Percentiles rank a stretch among this genome's conserved stretches.
Conservation (phyloP, 1,284 basidiomycete species). For the Trichosporon coremiiforme region DNA sequence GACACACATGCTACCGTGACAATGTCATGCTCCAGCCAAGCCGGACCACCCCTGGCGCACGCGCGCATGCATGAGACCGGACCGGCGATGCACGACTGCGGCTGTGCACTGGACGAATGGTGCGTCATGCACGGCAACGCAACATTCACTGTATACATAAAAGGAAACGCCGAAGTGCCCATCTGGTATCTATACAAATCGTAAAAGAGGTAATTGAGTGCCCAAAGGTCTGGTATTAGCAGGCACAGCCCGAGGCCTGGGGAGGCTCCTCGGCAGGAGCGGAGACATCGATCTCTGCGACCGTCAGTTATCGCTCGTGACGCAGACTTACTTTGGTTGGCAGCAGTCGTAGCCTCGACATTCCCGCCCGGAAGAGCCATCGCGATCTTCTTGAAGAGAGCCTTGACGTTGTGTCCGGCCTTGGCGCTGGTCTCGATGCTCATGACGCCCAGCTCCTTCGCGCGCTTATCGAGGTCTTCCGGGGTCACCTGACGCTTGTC, state of each 20-base stretch:
- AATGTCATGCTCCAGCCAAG: background rate
- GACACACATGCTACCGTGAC: constrained; percentile 9
- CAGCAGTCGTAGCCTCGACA: constrained; percentile 65
- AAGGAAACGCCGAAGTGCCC: constrained; percentile 17
- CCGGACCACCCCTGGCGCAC: background rate
- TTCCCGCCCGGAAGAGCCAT: constrained; percentile 97
- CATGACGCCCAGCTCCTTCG: constrained; percentile 93
- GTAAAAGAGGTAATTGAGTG: constrained; percentile 10
- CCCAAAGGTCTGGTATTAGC: constrained; percentile 35
- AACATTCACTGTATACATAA: constrained; percentile 18
- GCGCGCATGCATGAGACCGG: background rate
- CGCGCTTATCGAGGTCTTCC: constrained; percentile 91
- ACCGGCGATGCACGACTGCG: background rate
- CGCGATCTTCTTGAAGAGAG: constrained; percentile 97
- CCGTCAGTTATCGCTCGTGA: background rate
- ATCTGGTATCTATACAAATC: constrained; percentile 19
- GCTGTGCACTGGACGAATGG: background rate
- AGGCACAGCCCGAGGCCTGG: constrained; percentile 53
- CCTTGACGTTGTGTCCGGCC: constrained; percentile 98
- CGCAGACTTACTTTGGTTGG: constrained; percentile 59
- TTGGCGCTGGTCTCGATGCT: constrained; percentile 99
- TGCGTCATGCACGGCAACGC: background rate
- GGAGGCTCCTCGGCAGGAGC: constrained; percentile 46
- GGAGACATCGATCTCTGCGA: constrained; percentile 56
- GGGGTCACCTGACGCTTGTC: constrained; percentile 80